Base-by-base conservation (phyloP, 306 rosid species). In the Citrullus colocynthis region DNA sequence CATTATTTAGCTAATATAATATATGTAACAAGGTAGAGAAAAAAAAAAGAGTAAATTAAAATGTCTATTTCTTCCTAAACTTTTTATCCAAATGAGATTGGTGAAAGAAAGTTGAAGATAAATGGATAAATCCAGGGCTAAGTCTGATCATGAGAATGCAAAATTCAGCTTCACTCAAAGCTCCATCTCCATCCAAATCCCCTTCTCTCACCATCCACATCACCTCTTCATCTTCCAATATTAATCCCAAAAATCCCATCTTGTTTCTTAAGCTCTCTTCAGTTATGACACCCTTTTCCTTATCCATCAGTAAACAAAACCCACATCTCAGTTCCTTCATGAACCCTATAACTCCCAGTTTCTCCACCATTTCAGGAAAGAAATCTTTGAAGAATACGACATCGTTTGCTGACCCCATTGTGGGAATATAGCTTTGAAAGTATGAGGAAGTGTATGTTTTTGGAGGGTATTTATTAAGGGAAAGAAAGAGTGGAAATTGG, bases 81-180 rank as follows among this genome's bases (percentile, higher is more conserved):
- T 36, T 39, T 18, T 8, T 17, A 34, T 63, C 16, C 39, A 12
- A 59, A 59, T 1, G 64, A 64, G 45, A 36, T 64, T 64, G 54
- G 2, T 12, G 34, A 39, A 69, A 69, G 0, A 42, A 67, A n/a
- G 13, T 0, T n/a, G 32, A 64, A 9, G 94, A 89, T 34, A 73
- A 70, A 36, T 80, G 77, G 97, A 93, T 93, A 84, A 93, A 85
- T 49, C 79, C 84, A 82, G 98, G 98, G 60, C 98, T 93, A 72
- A 93, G 56, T 86, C 89, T 88, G 76, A 93, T 85, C 98, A 91
- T 91, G 58, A 93, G 93, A 3, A 90, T 90, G 45, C 90, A 93
- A 60, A 93, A 93, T 82, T 91, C 98, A 96, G 88, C 88, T 82
- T 91, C 93, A 70, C 80, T 78, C 45, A 93, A 84, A 66, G 89